phyloP scores from a whole-genome alignment of 2,329 filamentous ascomycete species.

The Plenodomus lindquistii region DNA sequence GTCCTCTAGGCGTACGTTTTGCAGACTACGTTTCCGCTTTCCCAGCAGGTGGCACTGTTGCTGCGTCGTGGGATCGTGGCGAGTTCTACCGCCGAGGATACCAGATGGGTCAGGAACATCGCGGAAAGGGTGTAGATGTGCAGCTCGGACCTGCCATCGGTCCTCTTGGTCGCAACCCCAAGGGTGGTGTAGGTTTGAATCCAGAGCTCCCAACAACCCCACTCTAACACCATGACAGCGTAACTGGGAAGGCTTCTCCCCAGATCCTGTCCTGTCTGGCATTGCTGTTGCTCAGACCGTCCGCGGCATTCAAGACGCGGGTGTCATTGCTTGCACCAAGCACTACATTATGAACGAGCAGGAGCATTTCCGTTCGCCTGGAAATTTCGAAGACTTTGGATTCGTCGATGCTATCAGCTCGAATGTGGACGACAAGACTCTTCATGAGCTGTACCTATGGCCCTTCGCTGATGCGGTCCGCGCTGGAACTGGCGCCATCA shows the following conservation, averaged over 20 bases:
- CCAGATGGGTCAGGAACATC: conserved; percentile 76
- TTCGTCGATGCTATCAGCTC: conserved; percentile 64
- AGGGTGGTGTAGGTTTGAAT: conserved; percentile 58
- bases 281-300: conserved; percentile 73
- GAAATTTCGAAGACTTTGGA: conserved; percentile 62
- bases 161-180: conserved; percentile 69
- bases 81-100: conserved; percentile 71
- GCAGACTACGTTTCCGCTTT: conserved; percentile 83
- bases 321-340: conserved; percentile 73
- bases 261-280: conserved; percentile 76
- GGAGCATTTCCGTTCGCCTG: conserved; percentile 68
- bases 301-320: conserved; percentile 78
- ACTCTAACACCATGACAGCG: conserved; percentile 15
- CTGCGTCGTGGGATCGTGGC: conserved; percentile 77
- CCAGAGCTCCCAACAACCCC: conserved; percentile 31
- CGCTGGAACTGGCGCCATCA: conserved; percentile 55
- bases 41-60: conserved; percentile 75
- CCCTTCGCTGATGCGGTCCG: conserved; percentile 57
- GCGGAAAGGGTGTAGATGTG: conserved; percentile 74
- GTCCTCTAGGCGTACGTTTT: conserved; percentile 77
- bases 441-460: conserved; percentile 68
- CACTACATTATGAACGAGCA: conserved; percentile 67
- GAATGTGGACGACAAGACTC: conserved; percentile 66
- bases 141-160: conserved; percentile 78
- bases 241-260: conserved; percentile 58